Evolutionary conservation across 495 filamentous ascomycete species (phyloP).

Genomic region (Chlorociboria aeruginascens): DNA sequence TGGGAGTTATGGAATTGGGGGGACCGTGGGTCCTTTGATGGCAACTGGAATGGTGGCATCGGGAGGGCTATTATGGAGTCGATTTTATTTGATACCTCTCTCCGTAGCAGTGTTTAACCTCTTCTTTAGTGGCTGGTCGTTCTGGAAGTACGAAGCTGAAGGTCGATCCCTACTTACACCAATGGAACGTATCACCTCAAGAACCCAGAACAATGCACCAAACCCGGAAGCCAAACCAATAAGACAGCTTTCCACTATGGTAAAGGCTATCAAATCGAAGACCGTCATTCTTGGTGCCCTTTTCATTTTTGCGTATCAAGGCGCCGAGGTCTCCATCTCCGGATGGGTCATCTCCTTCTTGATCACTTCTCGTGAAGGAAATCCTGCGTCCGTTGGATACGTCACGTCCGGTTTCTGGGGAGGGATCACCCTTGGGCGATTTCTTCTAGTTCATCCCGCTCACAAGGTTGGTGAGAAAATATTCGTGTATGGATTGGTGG

Average conservation of each 20-base stretch:
- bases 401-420: conserved; percentile 78
- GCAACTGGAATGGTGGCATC: conserved; percentile 50
- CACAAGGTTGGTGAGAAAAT: conserved; percentile 54
- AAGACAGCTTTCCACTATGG: conserved; percentile 24
- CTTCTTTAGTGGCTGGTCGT: conserved; percentile 41
- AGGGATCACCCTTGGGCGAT: conserved; percentile 64
- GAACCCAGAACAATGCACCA: conserved; percentile 9
- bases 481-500: conserved; percentile 48
- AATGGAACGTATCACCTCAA: conserved; percentile 27
- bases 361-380: conserved; percentile 53
- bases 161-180: conserved; percentile 24
- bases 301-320: conserved; percentile 76
- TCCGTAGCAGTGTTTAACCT: conserved; percentile 37
- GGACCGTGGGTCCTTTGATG: conserved; percentile 39
- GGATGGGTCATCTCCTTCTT: conserved; percentile 78
- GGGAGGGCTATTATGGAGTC: conserved; percentile 36
- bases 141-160: conserved; percentile 44
- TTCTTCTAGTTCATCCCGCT: conserved; percentile 51
- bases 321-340: conserved; percentile 65
- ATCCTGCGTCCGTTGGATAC: conserved; percentile 59
- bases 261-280: conserved; percentile 37
- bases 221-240: conserved; percentile 23
- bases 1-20: conserved; percentile 48
- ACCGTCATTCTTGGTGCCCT: conserved; percentile 57
- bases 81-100: conserved; percentile 48